Conservation (phyloP, 306 rosid species). For the Mimosa pudica region DNA sequence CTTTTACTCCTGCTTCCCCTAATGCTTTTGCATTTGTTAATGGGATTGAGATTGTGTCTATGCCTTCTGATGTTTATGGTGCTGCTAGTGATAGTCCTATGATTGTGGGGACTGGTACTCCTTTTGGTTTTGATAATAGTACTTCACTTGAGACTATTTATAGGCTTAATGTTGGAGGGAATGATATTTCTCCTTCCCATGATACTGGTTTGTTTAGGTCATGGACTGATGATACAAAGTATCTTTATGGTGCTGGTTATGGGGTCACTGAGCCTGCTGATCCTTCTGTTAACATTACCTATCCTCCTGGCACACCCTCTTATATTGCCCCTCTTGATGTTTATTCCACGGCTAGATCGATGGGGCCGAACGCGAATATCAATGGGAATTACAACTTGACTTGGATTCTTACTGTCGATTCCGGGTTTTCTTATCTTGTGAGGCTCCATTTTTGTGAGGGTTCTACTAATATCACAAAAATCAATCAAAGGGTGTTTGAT, state of each 20-base stretch:
- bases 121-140: constrained; percentile 52
- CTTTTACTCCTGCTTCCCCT: constrained; percentile 60
- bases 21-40: constrained; percentile 83
- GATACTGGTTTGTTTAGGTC: constrained; percentile 89
- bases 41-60: constrained; percentile 89
- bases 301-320: constrained; percentile 46
- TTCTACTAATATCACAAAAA: constrained; percentile 30
- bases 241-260: constrained; percentile 59
- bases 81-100: constrained; percentile 37
- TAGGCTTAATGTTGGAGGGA: constrained; percentile 87
- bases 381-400: constrained; percentile 73
- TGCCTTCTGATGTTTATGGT: constrained; percentile 80
- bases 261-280: constrained; percentile 69
- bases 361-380: constrained; percentile 66
- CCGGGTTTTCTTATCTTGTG: constrained; percentile 82
- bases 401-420: constrained; percentile 76
- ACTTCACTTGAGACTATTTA: constrained; percentile 75
- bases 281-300: constrained; percentile 45
- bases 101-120: constrained; percentile 49
- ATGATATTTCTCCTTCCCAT: constrained; percentile 66
- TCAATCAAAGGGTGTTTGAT: constrained; percentile 70
- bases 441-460: constrained; percentile 94
- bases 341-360: constrained; percentile 78
- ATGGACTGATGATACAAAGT: constrained; percentile 70
- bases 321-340: constrained; percentile 74